A percentile compares a stretch with the other conserved stretches of the same genome.
Conservation (phyloP, 129 eudicot species). For the Mikania micrantha region DNA sequence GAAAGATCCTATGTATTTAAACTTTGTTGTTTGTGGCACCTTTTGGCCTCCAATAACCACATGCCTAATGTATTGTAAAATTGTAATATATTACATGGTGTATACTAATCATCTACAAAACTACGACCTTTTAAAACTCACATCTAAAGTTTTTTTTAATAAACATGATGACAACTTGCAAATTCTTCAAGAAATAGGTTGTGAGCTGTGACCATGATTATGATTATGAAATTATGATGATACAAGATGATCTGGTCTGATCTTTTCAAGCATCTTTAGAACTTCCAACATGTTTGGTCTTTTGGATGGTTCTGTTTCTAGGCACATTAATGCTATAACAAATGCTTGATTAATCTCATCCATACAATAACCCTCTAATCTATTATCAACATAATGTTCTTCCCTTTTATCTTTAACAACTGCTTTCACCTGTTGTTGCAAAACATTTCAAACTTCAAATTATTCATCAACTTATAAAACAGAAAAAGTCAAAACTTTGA, state of each 20-base stretch:
- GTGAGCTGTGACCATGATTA: constrained; percentile 7
- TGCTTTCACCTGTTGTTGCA: constrained; percentile 61
- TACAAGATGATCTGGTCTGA: constrained; percentile 30
- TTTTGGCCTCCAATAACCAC: too few species aligned
- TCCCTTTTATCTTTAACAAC: constrained; percentile 73
- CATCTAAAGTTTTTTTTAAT: background rate
- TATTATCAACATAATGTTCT: constrained; percentile 64
- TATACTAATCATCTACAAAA: too few species aligned
- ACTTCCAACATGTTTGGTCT: constrained; percentile 89
- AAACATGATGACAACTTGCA: too few species aligned
- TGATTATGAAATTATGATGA: background rate
- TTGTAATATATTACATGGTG: too few species aligned
- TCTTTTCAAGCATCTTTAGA: constrained; percentile 72
- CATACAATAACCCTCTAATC: constrained; percentile 36
- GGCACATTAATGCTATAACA: constrained; percentile 64
- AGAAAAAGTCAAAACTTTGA: constrained; percentile 8
- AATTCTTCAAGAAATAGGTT: background rate
- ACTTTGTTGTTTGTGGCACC: too few species aligned
- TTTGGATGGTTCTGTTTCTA: constrained; percentile 65
- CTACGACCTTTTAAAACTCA: too few species aligned
- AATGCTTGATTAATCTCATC: constrained; percentile 57
- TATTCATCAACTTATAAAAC: background rate
- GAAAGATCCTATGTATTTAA: too few species aligned
- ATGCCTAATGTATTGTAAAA: too few species aligned
- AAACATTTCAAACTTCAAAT: background rate